Evolutionary conservation across 2,329 filamentous ascomycete genomes (phyloP), one percentile per base, ranked within the genome.

Genomic region (Coniochaeta pulveracea): DNA sequence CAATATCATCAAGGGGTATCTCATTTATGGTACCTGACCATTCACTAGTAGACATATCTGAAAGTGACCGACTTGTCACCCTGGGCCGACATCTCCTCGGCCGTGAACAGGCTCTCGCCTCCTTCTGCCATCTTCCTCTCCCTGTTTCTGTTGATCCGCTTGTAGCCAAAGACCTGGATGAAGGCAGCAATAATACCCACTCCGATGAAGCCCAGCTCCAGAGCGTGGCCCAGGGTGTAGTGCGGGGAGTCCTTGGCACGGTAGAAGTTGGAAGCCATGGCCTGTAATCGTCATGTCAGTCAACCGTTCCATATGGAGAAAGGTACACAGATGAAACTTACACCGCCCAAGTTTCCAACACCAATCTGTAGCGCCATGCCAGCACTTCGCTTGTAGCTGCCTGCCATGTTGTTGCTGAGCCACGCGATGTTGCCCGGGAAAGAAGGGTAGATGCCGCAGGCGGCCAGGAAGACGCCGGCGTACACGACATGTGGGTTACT

Each of bases 341-440:
- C 58, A 2, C 67, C 67, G 9, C 63, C 67, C 3, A 72, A 50
- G 35, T 79, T 80, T 0, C 75, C 76, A 10, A 74, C 43, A 0
- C 69, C 70, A 32, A 80, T 77, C 26, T 76, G 72, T 10, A 80
- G 55, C 0, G 74, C 76, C 66, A 80, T 80, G 2, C 74, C 76
- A 0, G 65, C 69, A 7, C 66, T 67, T 5, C 76, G 63, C 54
- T 93, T 93, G 52, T 66, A 66, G 28, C 58, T 63, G 0, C 65
- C 64, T 35, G 88, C 76, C 9, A 82, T 66, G 39, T 93, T 93
- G 51, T 91, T 93, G 21, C 72, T 71, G 1, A 77, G 60, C 85
- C 85, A 93, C 0, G 79, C 67, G 33, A 93, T 80, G 1, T 80
- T 80, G 34, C 88, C 88, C 0, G 83, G 63, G 37, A 91, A 81